Evolutionary conservation across 495 filamentous ascomycete species (phyloP).

Genomic region (Neurospora pannonica): DNA sequence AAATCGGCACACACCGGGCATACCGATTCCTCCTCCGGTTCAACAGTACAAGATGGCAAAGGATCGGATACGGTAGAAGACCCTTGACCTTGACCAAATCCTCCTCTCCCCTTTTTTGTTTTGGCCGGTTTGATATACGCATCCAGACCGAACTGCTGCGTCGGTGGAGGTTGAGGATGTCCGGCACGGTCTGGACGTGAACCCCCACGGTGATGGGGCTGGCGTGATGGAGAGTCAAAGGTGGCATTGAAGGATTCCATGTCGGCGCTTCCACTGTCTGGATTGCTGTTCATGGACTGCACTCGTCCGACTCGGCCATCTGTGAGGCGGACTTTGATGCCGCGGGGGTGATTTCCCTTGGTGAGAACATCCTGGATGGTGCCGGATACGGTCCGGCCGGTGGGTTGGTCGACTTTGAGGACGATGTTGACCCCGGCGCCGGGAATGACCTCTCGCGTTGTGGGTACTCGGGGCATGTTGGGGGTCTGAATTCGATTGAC

Average conservation of each 20-base stretch:
- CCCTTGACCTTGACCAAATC: slow-evolving; percentile 22
- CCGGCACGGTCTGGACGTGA: neutral
- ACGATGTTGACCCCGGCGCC: slow-evolving; percentile 59
- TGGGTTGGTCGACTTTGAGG: slow-evolving; percentile 61
- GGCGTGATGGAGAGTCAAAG: neutral
- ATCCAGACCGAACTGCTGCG: slow-evolving; percentile 25
- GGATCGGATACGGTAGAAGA: slow-evolving; percentile 7
- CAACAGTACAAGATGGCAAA: neutral
- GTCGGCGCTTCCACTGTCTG: slow-evolving; percentile 7
- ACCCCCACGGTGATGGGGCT: neutral
- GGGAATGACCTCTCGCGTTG: slow-evolving; percentile 37
- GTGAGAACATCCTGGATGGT: slow-evolving; percentile 53
- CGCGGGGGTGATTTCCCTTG: slow-evolving; percentile 60
- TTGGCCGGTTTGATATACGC: slow-evolving; percentile 38
- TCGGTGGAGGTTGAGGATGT: slow-evolving; percentile 6
- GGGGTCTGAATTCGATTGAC: too few species aligned
- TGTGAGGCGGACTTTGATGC: slow-evolving; percentile 62
- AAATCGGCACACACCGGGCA: slow-evolving; percentile 54
- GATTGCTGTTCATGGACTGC: slow-evolving; percentile 39
- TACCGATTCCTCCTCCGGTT: slow-evolving; percentile 16
- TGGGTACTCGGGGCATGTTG: slow-evolving; percentile 36
- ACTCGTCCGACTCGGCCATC: slow-evolving; percentile 63
- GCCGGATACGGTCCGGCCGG: slow-evolving; percentile 56
- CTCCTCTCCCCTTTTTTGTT: neutral
- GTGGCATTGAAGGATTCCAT: neutral